Evolutionary conservation across 352 stramenopile species (phyloP).

Genomic region (Phytophthora cryptogea): DNA sequence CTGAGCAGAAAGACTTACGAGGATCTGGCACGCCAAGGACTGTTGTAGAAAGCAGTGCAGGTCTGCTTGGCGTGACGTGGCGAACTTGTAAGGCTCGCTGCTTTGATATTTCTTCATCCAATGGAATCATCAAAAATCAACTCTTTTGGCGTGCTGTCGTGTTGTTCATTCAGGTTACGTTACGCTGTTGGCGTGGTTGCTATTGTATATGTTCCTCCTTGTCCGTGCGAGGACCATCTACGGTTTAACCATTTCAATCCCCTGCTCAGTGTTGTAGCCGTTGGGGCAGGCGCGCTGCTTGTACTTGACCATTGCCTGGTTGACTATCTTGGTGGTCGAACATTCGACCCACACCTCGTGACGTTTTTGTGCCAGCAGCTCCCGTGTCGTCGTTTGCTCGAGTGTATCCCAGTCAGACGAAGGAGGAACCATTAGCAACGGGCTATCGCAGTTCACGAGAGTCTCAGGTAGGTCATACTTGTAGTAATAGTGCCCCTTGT

Average conservation of each 20-base stretch:
- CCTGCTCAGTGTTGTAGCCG: conserved; percentile 53
- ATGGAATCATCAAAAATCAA: conserved; percentile 18
- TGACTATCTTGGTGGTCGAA: conserved; percentile 49
- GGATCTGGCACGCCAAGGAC: conserved; percentile 96
- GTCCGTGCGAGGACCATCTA: conserved; percentile 4
- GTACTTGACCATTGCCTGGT: conserved; percentile 48
- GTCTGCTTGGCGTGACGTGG: neutral
- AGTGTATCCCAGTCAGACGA: conserved; percentile 42
- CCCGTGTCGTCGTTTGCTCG: conserved; percentile 15
- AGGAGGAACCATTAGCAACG: conserved; percentile 47
- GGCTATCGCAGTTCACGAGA: conserved; percentile 45
- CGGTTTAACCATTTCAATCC: conserved; percentile 41
- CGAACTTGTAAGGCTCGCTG: conserved; percentile 15
- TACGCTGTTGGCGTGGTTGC: conserved; percentile 3
- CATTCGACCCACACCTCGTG: conserved; percentile 52
- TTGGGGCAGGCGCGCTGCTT: conserved; percentile 48
- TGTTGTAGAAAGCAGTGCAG: conserved; percentile 78
- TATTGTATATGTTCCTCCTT: conserved; percentile 18
- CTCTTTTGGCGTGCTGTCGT: conserved; percentile 21
- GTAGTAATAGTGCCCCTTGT: conserved; percentile 57
- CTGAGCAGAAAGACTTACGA: conserved; percentile 97
- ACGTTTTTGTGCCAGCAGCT: conserved; percentile 29
- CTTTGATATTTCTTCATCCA: neutral
- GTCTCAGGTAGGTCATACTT: conserved; percentile 59
- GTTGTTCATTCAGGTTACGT: conserved; percentile 9